phyloP scores from a whole-genome alignment of 2,329 filamentous ascomycete species.

The Neurospora sp. region DNA sequence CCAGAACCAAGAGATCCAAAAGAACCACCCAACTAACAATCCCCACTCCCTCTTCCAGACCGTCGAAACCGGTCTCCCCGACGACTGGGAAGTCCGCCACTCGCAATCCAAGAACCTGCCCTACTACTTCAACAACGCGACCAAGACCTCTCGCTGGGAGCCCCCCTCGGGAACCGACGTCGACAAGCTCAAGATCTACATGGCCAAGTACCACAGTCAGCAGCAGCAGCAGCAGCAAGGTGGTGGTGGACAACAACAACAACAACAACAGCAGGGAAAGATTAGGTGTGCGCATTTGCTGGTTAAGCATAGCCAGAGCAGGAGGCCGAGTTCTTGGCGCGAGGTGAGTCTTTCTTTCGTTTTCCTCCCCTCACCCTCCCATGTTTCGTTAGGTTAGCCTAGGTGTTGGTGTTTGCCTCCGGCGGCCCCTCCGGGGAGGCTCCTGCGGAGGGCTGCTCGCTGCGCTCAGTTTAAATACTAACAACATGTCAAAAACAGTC shows the following conservation, averaged over 20 bases:
- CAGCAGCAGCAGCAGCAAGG: slow-evolving; percentile 28
- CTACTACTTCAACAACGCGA: slow-evolving; percentile 90
- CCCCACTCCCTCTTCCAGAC: background rate
- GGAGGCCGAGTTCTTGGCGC: slow-evolving; percentile 86
- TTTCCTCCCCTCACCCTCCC: background rate
- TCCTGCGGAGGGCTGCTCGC: background rate
- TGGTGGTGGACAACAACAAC: slow-evolving; percentile 17
- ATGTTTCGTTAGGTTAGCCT: background rate
- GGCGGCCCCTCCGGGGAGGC: background rate
- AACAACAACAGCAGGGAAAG: slow-evolving; percentile 48
- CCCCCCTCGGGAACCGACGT: slow-evolving; percentile 80
- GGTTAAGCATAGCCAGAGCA: slow-evolving; percentile 83
- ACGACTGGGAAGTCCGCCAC: slow-evolving; percentile 90
- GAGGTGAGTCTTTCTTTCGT: slow-evolving; percentile 38
- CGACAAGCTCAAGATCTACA: slow-evolving; percentile 87
- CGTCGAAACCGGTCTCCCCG: slow-evolving; percentile 67
- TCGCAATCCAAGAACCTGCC: slow-evolving; percentile 98
- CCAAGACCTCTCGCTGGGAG: slow-evolving; percentile 91
- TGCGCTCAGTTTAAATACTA: background rate
- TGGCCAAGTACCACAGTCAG: slow-evolving; percentile 74
- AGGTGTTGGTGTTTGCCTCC: background rate
- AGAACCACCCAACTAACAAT: background rate
- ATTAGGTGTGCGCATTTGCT: slow-evolving; percentile 89
- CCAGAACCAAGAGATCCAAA: too few species aligned
- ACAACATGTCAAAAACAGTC: too few species aligned